Conservation (phyloP, 768 basidiomycete species). For the Boletales sp. region DNA sequence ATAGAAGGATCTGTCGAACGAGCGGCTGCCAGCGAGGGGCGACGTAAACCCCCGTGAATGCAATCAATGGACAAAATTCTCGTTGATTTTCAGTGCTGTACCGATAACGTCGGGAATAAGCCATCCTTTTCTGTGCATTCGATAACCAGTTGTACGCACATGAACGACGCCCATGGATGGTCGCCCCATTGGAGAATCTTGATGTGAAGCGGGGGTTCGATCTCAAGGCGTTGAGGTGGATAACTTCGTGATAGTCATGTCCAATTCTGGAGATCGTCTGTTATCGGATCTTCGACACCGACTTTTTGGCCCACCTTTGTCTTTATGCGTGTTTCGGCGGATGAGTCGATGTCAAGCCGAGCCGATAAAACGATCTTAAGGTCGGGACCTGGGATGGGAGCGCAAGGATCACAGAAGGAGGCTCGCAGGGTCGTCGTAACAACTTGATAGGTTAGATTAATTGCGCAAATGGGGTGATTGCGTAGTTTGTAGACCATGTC, state of each 20-base stretch:
- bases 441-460: conserved; percentile 9
- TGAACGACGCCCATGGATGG: conserved; percentile 20
- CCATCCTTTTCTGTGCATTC: conserved; percentile 15
- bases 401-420: conserved; percentile 11
- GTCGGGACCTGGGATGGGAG: conserved; percentile 10
- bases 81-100: conserved; percentile 19
- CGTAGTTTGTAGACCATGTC: conserved; percentile 8
- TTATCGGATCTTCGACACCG: conserved; percentile 12
- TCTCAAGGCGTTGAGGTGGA: conserved; percentile 9
- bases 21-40: conserved; percentile 1
- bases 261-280: conserved; percentile 2
- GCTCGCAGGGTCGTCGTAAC: conserved; percentile 7
- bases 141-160: conserved; percentile 20
- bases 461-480: conserved; percentile 9
- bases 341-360: conserved; percentile 4
- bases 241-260: conserved; percentile 1
- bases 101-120: conserved; percentile 11
- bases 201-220: conserved; percentile 18
- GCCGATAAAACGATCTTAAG: not conserved
- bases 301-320: conserved; percentile 18
- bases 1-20: conserved; percentile 38
- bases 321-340: conserved; percentile 6
- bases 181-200: conserved; percentile 24
- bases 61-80: conserved; percentile 33
- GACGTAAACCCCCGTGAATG: conserved; percentile 21